Evolutionary conservation across 768 basidiomycete genomes (phyloP).

Genomic region (Suillus sp.): DNA sequence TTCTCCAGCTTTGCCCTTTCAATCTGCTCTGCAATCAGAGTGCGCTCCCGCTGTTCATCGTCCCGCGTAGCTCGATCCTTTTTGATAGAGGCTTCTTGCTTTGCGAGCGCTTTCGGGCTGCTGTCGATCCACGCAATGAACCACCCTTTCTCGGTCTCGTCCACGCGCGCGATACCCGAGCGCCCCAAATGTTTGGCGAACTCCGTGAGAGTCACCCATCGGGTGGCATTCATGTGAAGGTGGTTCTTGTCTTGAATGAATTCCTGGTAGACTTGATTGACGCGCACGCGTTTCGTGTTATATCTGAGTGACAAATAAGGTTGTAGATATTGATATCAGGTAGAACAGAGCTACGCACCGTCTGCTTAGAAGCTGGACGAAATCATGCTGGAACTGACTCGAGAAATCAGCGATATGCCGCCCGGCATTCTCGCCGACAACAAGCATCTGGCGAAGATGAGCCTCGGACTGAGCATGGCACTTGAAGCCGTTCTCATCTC

Average conservation of each 20-base stretch:
- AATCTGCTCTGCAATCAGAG: constrained; percentile 90
- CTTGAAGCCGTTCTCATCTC: constrained; percentile 99
- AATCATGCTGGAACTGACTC: constrained; percentile 84
- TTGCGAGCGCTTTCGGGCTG: constrained; percentile 90
- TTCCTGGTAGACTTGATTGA: constrained; percentile 97
- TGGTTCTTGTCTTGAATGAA: constrained; percentile 94
- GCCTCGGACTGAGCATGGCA: constrained; percentile 87
- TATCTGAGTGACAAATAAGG: constrained; percentile 28
- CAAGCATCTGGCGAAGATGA: constrained; percentile 95
- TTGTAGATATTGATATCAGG: not conserved
- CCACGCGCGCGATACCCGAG: constrained; percentile 84
- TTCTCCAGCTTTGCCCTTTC: constrained; percentile 72
- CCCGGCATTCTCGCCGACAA: constrained; percentile 93
- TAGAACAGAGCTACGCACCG: constrained; percentile 48
- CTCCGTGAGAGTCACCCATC: constrained; percentile 98
- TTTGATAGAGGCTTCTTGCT: constrained; percentile 85
- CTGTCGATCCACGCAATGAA: constrained; percentile 98
- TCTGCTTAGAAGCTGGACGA: constrained; percentile 86
- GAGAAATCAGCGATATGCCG: constrained; percentile 92
- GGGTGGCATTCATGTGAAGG: constrained; percentile 97
- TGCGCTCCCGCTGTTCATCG: constrained; percentile 92
- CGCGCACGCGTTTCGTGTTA: constrained; percentile 94
- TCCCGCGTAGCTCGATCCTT: constrained; percentile 90
- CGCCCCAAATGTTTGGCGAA: constrained; percentile 90
- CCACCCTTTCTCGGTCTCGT: constrained; percentile 99